A percentile compares a stretch with the other conserved stretches of the same genome.
Evolutionary conservation across 164 flowering plant species (phyloP).

Genomic region (Warburgia ugandensis): DNA sequence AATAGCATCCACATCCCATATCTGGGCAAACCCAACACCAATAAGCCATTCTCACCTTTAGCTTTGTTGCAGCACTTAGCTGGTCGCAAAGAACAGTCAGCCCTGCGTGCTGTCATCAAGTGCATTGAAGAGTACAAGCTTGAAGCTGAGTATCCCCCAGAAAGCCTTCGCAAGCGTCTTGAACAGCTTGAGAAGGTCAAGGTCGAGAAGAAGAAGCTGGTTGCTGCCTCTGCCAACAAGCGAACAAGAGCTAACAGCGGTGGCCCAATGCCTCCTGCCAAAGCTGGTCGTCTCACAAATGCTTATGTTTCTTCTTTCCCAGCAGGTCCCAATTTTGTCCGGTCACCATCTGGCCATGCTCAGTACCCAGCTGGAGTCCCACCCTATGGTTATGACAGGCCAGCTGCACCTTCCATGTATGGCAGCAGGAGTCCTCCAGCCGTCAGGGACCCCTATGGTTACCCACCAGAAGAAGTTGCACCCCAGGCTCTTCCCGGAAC

Average conservation of each 20-base stretch:
- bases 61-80: conserved; percentile 50
- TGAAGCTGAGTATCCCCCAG: conserved; percentile 82
- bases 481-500: conserved; percentile 24
- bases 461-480: conserved; percentile 50
- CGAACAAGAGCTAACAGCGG: conserved; percentile 78
- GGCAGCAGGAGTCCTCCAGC: conserved; percentile 67
- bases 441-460: conserved; percentile 31
- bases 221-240: conserved; percentile 76
- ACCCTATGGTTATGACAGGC: conserved; percentile 42
- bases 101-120: conserved; percentile 77
- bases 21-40: no score
- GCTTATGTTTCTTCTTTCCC: conserved; percentile 95
- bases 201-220: conserved; percentile 73
- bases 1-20: no score
- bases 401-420: conserved; percentile 48
- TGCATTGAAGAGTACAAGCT: conserved; percentile 96
- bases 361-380: conserved; percentile 51
- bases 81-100: conserved; percentile 87
- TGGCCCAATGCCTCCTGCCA: conserved; percentile 99
- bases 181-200: conserved; percentile 86
- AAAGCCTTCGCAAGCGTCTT: conserved; percentile 78
- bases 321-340: conserved; percentile 50
- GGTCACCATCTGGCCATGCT: conserved; percentile 49
- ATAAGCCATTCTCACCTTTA: not conserved
- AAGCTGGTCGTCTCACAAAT: conserved; percentile 87